Evolutionary conservation across 768 basidiomycete genomes (phyloP), one percentile per base, ranked within the genome.

Genomic region (Leccinum subtestaceum): DNA sequence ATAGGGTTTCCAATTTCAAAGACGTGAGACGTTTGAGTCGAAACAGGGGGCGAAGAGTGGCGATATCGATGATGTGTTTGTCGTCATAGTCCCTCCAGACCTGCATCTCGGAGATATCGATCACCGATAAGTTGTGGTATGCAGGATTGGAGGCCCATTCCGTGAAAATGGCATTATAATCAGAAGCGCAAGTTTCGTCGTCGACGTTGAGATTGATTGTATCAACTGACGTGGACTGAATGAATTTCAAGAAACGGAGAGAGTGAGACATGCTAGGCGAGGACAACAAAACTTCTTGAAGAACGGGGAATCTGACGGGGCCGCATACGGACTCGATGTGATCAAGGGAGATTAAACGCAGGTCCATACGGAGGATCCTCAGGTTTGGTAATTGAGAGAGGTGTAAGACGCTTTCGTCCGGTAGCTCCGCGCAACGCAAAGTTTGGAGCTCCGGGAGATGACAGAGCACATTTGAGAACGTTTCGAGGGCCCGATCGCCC

Each of bases 131-230:
- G 27, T 71, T 63, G n/a, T 49, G 65, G 21, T 71, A 70, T 3
- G 60, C 53, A 0, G 65, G 67, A 32, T 69, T 61, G 4, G 60
- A 52, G 36, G 65, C 67, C 69, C 70, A 71, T 4, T 49, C 5
- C 3, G 63, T 57, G 40, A 70, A 70, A 12, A 71, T 69, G 49
- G 36, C 34, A 6, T 63, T 52, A 45, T 71, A 70, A 53, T 63
- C 65, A 17, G 62, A 55, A 54, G 69, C 69, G 48, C 65, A 65
- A 6, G 67, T 69, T 67, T 70, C 69, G 54, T 70, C 70, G 53
- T 70, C 69, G 53, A 70, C 53, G 29, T 71, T 70, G 70, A 71
- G 67, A 67, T 71, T 70, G 46, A 70, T 70, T 62, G 70, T 69
- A 65, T 69, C 67, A 60, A 70, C 59, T 31, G 65, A 65, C 50